Conservation (phyloP, 2,329 filamentous ascomycete genomes). For the Beauveria sp. region DNA sequence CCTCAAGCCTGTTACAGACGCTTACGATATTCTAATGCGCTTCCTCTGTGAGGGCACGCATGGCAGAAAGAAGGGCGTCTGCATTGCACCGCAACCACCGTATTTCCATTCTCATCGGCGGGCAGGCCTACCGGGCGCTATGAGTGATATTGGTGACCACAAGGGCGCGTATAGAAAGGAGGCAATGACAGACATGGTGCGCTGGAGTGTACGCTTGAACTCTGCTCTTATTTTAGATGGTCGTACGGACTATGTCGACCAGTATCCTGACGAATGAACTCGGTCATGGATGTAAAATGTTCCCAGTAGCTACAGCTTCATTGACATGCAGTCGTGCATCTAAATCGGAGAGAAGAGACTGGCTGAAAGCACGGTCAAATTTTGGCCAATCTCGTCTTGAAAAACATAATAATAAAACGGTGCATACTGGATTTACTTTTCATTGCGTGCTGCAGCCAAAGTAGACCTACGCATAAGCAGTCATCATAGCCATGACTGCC, state of each 20-base stretch:
- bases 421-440: too few relatives aligned
- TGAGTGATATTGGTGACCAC: conserved; percentile 31
- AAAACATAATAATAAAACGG: too few relatives aligned
- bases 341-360: too few relatives aligned
- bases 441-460: too few relatives aligned
- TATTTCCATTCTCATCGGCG: conserved; percentile 39
- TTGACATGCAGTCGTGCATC: too few relatives aligned
- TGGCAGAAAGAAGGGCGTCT: conserved; percentile 26
- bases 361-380: too few relatives aligned
- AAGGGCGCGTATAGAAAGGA: conserved; percentile 22
- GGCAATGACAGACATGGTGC: conserved; percentile 26
- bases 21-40: conserved; percentile 37
- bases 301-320: too few relatives aligned
- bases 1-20: conserved; percentile 29
- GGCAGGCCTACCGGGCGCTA: conserved; percentile 24
- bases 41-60: conserved; percentile 36
- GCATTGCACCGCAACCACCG: conserved; percentile 33
- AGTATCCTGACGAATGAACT: not conserved
- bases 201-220: conserved; percentile 34
- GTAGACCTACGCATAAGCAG: too few relatives aligned
- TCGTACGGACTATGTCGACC: conserved; percentile 20
- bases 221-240: conserved; percentile 29
- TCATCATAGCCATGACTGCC: not conserved
- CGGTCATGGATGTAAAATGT: not conserved
- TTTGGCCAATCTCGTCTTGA: too few relatives aligned